These are phyloP conservation scores for Penicillium sp. DNA, from an alignment of 2,329 filamentous ascomycete genomes.

Conservation along the genomic window DNA sequence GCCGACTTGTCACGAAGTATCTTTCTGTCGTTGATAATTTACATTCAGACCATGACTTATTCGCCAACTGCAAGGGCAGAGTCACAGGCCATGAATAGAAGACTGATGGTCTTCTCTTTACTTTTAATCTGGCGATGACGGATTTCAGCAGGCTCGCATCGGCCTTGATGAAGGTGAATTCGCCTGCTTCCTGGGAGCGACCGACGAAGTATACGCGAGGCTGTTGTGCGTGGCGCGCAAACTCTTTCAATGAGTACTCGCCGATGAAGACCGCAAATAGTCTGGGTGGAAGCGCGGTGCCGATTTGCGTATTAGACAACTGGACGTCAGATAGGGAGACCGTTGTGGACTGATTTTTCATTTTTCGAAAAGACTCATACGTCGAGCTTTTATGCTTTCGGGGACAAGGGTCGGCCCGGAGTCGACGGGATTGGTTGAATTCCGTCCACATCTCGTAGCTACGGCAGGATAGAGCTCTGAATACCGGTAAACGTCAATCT, in stretches of 20 bases:
- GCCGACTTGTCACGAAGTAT: too few species aligned
- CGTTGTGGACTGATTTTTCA: not conserved
- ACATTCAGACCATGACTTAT: too few species aligned
- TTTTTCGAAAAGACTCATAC: too few species aligned
- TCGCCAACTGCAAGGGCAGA: too few species aligned
- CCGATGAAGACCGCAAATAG: slow-evolving; percentile 50
- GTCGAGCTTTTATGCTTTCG: too few species aligned
- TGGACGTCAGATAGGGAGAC: not conserved
- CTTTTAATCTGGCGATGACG: slow-evolving; percentile 48
- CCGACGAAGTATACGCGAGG: slow-evolving; percentile 50
- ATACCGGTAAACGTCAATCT: not conserved
- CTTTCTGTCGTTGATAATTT: too few species aligned
- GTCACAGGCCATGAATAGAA: slow-evolving; percentile 53
- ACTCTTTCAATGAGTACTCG: slow-evolving; percentile 46
- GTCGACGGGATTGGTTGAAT: too few species aligned
- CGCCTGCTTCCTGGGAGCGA: slow-evolving; percentile 42
- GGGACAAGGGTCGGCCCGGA: too few species aligned
- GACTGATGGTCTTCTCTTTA: slow-evolving; percentile 52
- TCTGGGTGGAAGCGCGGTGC: not conserved
- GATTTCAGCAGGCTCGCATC: slow-evolving; percentile 47
- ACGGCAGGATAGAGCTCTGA: not conserved
- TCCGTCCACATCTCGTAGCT: not conserved
- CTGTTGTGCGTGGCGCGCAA: slow-evolving; percentile 40
- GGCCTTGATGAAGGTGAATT: slow-evolving; percentile 45
- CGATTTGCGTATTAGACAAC: not conserved